These are phyloP conservation scores for Massarina eburnea DNA, from an alignment of 2,329 filamentous ascomycete species.

Conservation along the genomic window DNA sequence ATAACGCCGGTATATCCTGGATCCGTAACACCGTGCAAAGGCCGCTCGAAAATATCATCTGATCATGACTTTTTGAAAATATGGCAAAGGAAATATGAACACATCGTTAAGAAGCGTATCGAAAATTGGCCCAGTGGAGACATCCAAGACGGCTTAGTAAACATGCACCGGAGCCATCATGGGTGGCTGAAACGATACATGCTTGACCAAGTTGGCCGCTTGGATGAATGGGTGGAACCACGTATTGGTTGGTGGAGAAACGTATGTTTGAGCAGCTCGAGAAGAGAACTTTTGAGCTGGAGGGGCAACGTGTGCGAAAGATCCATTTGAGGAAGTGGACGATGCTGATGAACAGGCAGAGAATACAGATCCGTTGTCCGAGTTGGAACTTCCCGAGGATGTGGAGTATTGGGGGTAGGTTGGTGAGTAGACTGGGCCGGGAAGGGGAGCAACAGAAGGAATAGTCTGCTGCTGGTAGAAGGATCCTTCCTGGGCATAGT, in stretches of 20 bases:
- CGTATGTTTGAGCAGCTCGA: slow-evolving; percentile 39
- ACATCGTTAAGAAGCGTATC: slow-evolving; percentile 37
- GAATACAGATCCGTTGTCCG: slow-evolving; percentile 45
- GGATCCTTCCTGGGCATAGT: slow-evolving; percentile 33
- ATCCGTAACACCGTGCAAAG: slow-evolving; percentile 33
- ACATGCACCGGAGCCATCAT: slow-evolving; percentile 43
- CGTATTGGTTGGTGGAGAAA: slow-evolving; percentile 39
- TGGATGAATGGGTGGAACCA: slow-evolving; percentile 46
- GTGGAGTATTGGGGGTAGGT: slow-evolving; percentile 33
- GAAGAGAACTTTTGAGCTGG: slow-evolving; percentile 30
- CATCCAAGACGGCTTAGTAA: slow-evolving; percentile 25
- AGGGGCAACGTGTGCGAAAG: slow-evolving; percentile 33
- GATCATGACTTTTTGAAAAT: slow-evolving; percentile 40
- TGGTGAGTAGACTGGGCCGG: slow-evolving; percentile 32
- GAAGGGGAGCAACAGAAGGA: slow-evolving; percentile 35
- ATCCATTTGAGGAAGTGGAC: slow-evolving; percentile 39
- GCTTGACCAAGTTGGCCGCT: slow-evolving; percentile 44
- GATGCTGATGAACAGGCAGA: slow-evolving; percentile 42
- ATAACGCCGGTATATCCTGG: slow-evolving; percentile 26
- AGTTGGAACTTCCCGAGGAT: slow-evolving; percentile 42
- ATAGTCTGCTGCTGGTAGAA: slow-evolving; percentile 30
- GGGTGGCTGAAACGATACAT: slow-evolving; percentile 44
- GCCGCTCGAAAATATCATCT: slow-evolving; percentile 33
- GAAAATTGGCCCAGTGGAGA: slow-evolving; percentile 10
- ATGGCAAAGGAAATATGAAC: slow-evolving; percentile 31